Base-by-base conservation (phyloP, 1,284 basidiomycete species). In the Leccinum fallax region DNA sequence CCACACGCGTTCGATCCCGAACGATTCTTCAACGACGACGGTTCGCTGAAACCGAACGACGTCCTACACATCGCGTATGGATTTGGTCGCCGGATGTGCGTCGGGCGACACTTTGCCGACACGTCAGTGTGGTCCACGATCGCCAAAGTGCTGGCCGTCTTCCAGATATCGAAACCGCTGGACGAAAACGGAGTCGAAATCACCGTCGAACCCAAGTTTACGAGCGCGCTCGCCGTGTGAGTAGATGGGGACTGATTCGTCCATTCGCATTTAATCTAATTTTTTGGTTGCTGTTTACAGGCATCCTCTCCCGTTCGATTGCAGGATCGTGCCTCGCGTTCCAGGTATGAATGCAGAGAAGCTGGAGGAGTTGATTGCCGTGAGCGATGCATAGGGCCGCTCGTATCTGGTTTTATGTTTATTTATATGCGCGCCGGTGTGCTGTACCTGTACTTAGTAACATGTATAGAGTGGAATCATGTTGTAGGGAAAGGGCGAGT, bases 121-220 rank as follows among this genome's bases (percentile, higher is more conserved):
- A n/a, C 32, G 5, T 63, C 67, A 2, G 7, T 68, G 6, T 69
- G 67, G 69, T 9, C 10, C 4, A 59, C 57, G 1, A 60, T 71
- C 0, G 55, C 58, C 40, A 63, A 58, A 11, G 57, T 69, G 4
- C 43, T 69, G 38, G 60, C 68, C 0, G 56, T 54, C 4, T 71
- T 61, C 68, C 61, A 40, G 51, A 62, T 64, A 36, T 49, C 53
- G 60, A 61, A 43, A 32, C 59, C 57, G 11, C 3, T 58, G 21
- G 70, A 70, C 24, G 53, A 59, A 10, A 46, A 70, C n/a, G 68
- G 68, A 10, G 30, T 48, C 4, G 71, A 72, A 7, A 60, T 74
- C 2, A 24, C 36, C 0, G 53, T 66, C 7, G 57, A 68, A 49
- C 57, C 57, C 1, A 67, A 51, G 13, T 68, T 61, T 26, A 53